Percentiles rank a stretch among this genome's conserved stretches.
These are phyloP conservation scores for Trichopus zeylanicus DNA, from an alignment of 116 monocot species.

Conservation along the genomic window DNA sequence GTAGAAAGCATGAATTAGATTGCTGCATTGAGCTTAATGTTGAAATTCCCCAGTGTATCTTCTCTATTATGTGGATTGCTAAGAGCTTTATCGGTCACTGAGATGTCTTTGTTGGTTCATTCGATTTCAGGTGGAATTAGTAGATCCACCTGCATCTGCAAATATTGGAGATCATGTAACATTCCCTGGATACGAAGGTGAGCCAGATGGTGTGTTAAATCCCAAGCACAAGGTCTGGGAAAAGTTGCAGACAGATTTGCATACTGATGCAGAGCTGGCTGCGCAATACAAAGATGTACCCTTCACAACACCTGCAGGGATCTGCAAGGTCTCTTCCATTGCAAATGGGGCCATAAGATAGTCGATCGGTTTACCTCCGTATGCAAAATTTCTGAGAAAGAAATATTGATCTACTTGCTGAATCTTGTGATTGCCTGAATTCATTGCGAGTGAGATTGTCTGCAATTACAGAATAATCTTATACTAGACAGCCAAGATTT, in stretches of 20 bases:
- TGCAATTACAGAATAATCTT: no score
- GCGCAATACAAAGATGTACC: constrained; percentile 63
- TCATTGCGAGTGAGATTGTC: no score
- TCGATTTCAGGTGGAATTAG: constrained; percentile 64
- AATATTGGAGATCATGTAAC: constrained; percentile 57
- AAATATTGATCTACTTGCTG: no score
- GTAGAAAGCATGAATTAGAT: no score
- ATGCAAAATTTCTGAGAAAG: no score
- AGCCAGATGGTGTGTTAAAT: constrained; percentile 56
- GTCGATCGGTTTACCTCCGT: not conserved
- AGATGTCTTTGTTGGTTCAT: not conserved
- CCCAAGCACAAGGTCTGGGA: constrained; percentile 87
- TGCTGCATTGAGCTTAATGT: no score
- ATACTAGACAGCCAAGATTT: no score
- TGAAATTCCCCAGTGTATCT: not conserved
- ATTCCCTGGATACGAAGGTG: constrained; percentile 55
- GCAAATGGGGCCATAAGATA: constrained; percentile 56
- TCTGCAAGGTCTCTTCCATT: constrained; percentile 75
- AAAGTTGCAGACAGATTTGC: constrained; percentile 55
- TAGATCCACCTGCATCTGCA: constrained; percentile 73
- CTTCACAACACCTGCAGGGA: constrained; percentile 71
- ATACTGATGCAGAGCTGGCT: constrained; percentile 43
- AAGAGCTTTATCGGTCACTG: not conserved
- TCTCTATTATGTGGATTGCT: not conserved
- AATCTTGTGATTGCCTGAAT: no score